phyloP scores from a whole-genome alignment of 2,329 filamentous ascomycete genomes.

The Teratosphaeria gauchensis region DNA sequence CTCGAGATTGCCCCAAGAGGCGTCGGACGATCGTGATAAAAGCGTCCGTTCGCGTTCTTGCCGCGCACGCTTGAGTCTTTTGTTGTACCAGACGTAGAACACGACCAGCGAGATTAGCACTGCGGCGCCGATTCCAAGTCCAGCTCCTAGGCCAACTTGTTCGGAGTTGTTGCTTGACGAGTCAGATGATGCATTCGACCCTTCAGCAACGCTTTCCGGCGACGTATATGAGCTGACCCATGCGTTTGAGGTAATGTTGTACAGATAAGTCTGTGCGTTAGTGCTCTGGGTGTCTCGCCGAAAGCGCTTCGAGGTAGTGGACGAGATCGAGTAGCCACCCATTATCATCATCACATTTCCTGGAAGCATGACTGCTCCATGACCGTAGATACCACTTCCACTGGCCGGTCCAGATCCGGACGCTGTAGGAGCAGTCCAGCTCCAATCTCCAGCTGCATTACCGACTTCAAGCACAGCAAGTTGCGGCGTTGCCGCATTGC shows the following conservation, averaged over 20 bases:
- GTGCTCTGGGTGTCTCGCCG: conserved; percentile 27
- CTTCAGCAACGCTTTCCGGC: conserved; percentile 3
- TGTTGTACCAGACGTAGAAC: conserved; percentile 40
- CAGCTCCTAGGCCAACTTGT: conserved; percentile 37
- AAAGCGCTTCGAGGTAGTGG: conserved; percentile 24
- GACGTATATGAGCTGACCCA: conserved; percentile 51
- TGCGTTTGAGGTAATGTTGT: conserved; percentile 51
- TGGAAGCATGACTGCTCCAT: conserved; percentile 52
- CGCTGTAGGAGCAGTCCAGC: conserved; percentile 52
- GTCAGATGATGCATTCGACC: background rate
- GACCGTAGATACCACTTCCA: conserved; percentile 48
- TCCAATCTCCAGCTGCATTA: conserved; percentile 53
- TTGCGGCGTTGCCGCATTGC: conserved; percentile 69
- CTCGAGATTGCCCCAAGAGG: conserved; percentile 37
- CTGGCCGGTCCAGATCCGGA: conserved; percentile 31
- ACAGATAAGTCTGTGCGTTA: conserved; percentile 45
- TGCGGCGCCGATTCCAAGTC: conserved; percentile 36
- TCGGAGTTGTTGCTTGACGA: conserved; percentile 25
- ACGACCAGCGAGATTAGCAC: conserved; percentile 31
- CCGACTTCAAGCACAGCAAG: conserved; percentile 68
- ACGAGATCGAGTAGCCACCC: conserved; percentile 47
- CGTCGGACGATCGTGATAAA: conserved; percentile 25
- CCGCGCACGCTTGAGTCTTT: conserved; percentile 30
- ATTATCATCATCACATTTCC: conserved; percentile 53
- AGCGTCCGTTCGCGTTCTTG: conserved; percentile 46